phyloP scores from a whole-genome alignment of 768 basidiomycete species.

The Piloderma croceum region DNA sequence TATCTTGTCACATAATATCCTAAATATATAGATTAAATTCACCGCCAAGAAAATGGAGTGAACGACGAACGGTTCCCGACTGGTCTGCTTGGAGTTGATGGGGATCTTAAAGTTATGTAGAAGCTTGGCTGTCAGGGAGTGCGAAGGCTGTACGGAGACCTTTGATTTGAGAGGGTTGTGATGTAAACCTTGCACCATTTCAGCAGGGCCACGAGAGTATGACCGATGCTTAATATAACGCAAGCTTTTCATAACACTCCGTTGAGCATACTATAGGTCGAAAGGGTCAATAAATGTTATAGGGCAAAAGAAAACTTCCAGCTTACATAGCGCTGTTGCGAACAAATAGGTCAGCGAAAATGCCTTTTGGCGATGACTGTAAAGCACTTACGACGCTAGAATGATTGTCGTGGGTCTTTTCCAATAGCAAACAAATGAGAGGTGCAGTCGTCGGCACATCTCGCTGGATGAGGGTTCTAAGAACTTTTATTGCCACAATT shows the following conservation, averaged over 20 bases:
- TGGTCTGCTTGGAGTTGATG: slow-evolving; percentile 30
- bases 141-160: slow-evolving; percentile 45
- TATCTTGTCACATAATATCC: slow-evolving; percentile 51
- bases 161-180: slow-evolving; percentile 61
- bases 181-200: slow-evolving; percentile 55
- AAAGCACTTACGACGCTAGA: slow-evolving; percentile 52
- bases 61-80: slow-evolving; percentile 46
- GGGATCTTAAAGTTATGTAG: slow-evolving; percentile 51
- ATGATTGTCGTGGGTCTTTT: slow-evolving; percentile 57
- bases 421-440: slow-evolving; percentile 54
- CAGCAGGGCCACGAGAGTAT: slow-evolving; percentile 47
- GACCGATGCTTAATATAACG: slow-evolving; percentile 81
- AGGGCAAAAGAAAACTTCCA: not conserved
- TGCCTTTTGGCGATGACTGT: not conserved
- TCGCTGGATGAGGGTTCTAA: slow-evolving; percentile 63
- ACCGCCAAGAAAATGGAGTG: no score
- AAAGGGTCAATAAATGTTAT: not conserved
- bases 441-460: slow-evolving; percentile 47
- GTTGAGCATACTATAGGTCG: slow-evolving; percentile 52
- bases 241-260: slow-evolving; percentile 71
- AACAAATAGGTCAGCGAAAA: slow-evolving; percentile 8
- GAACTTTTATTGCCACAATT: slow-evolving; percentile 61
- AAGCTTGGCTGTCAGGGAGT: slow-evolving; percentile 49
- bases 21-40: slow-evolving; percentile 17
- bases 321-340: slow-evolving; percentile 53